phyloP scores from a whole-genome alignment of 306 rosid genomes.

The Lagenaria siceraria region DNA sequence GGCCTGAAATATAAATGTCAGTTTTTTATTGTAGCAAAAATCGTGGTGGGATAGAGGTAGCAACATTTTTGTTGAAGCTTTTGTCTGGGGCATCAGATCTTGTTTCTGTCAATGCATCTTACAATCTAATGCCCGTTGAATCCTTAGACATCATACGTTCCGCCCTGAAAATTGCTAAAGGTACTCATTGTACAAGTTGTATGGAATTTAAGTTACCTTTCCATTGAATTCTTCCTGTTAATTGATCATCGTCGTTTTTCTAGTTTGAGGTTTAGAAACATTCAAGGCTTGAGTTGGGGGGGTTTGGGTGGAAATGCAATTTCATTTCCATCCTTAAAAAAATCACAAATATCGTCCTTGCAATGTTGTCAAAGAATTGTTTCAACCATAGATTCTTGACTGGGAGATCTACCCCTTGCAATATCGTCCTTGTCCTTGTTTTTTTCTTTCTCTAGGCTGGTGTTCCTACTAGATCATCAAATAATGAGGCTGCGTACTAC shows the following conservation, averaged over 20 bases:
- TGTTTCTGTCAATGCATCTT: slow-evolving; percentile 48
- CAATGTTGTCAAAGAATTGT: not conserved
- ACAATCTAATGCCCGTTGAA: slow-evolving; percentile 60
- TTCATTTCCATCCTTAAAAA: not conserved
- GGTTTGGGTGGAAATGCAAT: not conserved
- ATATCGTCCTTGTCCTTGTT: not conserved
- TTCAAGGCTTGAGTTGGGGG: not conserved
- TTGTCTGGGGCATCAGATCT: slow-evolving; percentile 49
- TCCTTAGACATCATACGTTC: slow-evolving; percentile 39
- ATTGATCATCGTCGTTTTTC: not conserved
- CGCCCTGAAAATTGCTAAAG: slow-evolving; percentile 50
- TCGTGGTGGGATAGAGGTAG: slow-evolving; percentile 66
- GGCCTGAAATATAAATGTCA: not conserved
- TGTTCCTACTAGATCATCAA: not conserved
- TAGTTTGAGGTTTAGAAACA: not conserved
- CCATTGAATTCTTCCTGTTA: not conserved
- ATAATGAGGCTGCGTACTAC: not conserved
- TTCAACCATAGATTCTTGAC: not conserved
- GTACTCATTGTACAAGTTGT: slow-evolving; percentile 17
- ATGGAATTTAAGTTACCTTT: not conserved
- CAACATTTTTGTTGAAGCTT: slow-evolving; percentile 52
- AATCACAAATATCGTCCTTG: too few relatives aligned
- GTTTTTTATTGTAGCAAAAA: slow-evolving; percentile 44
- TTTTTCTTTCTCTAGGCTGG: not conserved
- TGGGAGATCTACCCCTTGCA: not conserved